Base-by-base conservation (phyloP, 768 basidiomycete species). In the Suillus sp. region DNA sequence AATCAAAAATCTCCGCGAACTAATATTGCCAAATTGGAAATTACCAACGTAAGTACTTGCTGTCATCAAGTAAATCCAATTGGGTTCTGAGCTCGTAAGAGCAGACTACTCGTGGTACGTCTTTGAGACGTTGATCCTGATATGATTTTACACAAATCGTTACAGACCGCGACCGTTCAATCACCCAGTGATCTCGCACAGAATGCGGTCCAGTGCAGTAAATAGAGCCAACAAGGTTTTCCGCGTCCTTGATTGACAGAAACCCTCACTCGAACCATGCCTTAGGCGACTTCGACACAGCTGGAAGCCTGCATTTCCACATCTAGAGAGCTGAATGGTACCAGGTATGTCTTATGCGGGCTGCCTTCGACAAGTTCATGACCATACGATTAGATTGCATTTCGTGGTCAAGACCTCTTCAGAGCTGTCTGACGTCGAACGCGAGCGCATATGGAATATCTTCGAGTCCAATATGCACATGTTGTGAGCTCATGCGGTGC, bases 381-480 rank as follows among this genome's bases (percentile, higher is more conserved):
- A 40, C 38, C 4, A 27, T 11, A 37, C 22, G 9, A 22, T 11
- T 57, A 76, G 75, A 53, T 56, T 76, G 42, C 65, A 63, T 1
- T 67, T 78, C 59, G 43, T 67, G 9, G 51, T 73, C 50, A 64
- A 66, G 40, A 64, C 66, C 18, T 66, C 80, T 2, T 64, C 67
- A 22, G 77, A 79, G 11, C 64, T 88, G 37, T 62, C 71, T 32
- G 66, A 73, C 3, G 64, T 68, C 16, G 76, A 82, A 51, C 77
- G 79, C 34, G 71, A 74, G 11, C 72, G 72, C n/a, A 79, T 90
- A 45, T 91, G 87, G 86, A 57, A 45, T 0, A 62, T 81, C 9
- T 71, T 86, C 38, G 83, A 86, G 66, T 68, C 72, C 16, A 91
- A 91, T 72, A 91, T 92, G 89, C 65, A 68, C n/a, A 58, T 68